Base-by-base conservation (phyloP, 805 yeast genomes). In the Pichia paraexigua region DNA sequence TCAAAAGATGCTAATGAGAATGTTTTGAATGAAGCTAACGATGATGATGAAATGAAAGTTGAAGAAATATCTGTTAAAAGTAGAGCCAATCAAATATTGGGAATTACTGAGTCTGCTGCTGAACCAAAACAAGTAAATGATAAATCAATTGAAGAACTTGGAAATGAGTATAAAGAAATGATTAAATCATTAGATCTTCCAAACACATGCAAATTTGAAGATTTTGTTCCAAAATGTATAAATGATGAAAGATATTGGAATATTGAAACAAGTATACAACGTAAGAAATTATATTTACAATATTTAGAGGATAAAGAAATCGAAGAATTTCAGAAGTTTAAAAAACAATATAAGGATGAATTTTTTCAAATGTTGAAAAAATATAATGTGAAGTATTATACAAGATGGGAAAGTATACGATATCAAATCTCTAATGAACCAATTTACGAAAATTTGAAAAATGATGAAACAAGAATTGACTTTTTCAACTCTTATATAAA, bases 161-260 rank as follows among this genome's bases (percentile, higher is more conserved):
- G 53, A 30, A 48, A 48, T 27, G 45, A 42, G 43, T 89, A 84
- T 61, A 58, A 72, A 18, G 63, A 69, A 2, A 71, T 89, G 76
- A 68, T 90, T 11, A 64, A 68, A 35, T 79, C 75, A 1, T 66
- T 75, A 40, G 67, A 73, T 9, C 87, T 89, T 3, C 90, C 84
- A 63, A 75, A 85, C 0, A 76, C 85, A 0, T 86, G 92, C 91
- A 76, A 94, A 0, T 88, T 88, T 65, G 79, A 76, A 46, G 71
- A 71, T 52, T 84, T 86, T 1, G 80, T 89, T 67, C 75, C 78
- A 22, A 66, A 68, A 18, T 77, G 85, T 52, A 74, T 85, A 18
- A 63, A 60, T 3, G 82, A 84, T 56, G 78, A 83, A 2, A 70
- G 82, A 17, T 90, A 87, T 60, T 86, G 92, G 91, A 65, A 72